These are phyloP conservation scores for Saksenaea oblongispora DNA, from an alignment of 371 early-diverging fungal genomes.

Conservation along the genomic window DNA sequence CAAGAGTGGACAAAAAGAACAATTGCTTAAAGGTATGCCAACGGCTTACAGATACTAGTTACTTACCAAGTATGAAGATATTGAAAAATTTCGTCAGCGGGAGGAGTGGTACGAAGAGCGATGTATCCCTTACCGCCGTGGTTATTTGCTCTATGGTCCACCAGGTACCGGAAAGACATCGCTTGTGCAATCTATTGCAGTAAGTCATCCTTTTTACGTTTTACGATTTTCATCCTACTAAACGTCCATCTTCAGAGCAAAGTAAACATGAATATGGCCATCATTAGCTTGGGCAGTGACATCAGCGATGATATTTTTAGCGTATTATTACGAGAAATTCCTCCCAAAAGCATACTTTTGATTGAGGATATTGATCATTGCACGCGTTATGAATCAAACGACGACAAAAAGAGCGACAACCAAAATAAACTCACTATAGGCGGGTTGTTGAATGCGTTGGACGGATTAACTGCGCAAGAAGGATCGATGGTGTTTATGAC, in stretches of 20 bases:
- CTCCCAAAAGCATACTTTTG: conserved; percentile 36
- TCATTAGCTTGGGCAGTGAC: conserved; percentile 33
- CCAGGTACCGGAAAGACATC: conserved; percentile 75
- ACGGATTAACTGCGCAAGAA: conserved; percentile 91
- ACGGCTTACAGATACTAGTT: no score
- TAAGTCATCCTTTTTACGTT: no score
- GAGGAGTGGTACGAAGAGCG: conserved; percentile 80
- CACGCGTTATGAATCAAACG: conserved; percentile 22
- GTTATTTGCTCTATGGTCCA: conserved; percentile 71
- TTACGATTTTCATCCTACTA: no score
- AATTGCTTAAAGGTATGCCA: conserved; percentile 19
- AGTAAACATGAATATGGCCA: conserved; percentile 42
- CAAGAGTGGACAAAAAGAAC: conserved; percentile 43
- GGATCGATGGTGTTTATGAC: conserved; percentile 93
- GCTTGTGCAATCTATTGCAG: conserved; percentile 65
- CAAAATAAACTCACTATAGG: conserved; percentile 74
- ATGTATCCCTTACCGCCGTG: conserved; percentile 93
- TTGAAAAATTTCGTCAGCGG: conserved; percentile 32
- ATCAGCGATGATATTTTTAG: conserved; percentile 39
- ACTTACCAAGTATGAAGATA: conserved; percentile 13
- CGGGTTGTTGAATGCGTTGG: conserved; percentile 92
- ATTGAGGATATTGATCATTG: conserved; percentile 58
- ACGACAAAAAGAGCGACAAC: conserved; percentile 7
- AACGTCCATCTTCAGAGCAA: conserved; percentile 20
- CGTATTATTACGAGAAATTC: conserved; percentile 24